Evolutionary conservation across 768 basidiomycete species (phyloP).

Genomic region (Pleurotus eryngii): DNA sequence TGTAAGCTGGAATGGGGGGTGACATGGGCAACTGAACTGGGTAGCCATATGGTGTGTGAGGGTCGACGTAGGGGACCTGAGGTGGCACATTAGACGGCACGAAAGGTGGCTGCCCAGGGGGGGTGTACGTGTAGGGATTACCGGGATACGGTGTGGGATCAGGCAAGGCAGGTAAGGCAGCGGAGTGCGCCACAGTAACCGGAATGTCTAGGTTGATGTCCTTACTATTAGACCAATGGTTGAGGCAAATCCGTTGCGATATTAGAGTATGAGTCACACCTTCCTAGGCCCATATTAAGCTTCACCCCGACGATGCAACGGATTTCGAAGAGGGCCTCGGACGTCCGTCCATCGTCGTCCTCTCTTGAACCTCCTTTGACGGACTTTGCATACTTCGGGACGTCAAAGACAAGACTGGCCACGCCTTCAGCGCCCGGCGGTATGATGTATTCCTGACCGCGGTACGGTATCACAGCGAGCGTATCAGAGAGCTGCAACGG

Average conservation of each 20-base stretch:
- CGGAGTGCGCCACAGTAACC: conserved; percentile 60
- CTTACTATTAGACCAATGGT: conserved; percentile 44
- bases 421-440: conserved; percentile 74
- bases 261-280: conserved; percentile 36
- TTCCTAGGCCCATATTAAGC: conserved; percentile 69
- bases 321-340: conserved; percentile 66
- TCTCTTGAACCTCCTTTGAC: conserved; percentile 59
- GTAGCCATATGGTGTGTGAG: conserved; percentile 29
- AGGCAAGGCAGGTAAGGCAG: conserved; percentile 43
- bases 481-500: conserved; percentile 66
- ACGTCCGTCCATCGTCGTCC: conserved; percentile 42
- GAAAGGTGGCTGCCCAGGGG: conserved; percentile 20
- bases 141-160: conserved; percentile 22
- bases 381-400: conserved; percentile 64
- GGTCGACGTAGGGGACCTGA: conserved; percentile 20
- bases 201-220: conserved; percentile 66
- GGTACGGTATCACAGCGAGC: conserved; percentile 64
- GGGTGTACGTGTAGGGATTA: conserved; percentile 12
- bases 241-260: neutral
- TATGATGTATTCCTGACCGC: conserved; percentile 72
- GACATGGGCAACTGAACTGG: conserved; percentile 31
- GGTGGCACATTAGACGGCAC: conserved; percentile 16
- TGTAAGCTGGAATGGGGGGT: conserved; percentile 34
- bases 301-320: conserved; percentile 58
- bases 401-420: conserved; percentile 75